Conservation (phyloP, 2,329 filamentous ascomycete genomes). For the Lachnellula hyalina region DNA sequence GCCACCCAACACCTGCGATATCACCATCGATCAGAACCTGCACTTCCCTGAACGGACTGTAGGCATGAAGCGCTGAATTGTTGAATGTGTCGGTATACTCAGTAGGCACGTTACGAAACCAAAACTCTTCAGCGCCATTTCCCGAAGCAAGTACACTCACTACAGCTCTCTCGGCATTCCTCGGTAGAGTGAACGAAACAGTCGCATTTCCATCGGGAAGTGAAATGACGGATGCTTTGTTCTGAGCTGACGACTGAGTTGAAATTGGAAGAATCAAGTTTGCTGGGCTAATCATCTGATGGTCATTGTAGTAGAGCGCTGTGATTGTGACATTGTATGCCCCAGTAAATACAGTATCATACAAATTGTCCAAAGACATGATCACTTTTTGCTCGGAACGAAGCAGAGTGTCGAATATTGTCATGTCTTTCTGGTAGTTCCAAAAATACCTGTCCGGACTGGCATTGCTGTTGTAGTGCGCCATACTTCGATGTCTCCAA, state of each 20-base stretch:
- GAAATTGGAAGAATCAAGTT: constrained; percentile 59
- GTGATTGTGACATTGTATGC: constrained; percentile 66
- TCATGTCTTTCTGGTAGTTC: constrained; percentile 58
- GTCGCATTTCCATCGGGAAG: constrained; percentile 48
- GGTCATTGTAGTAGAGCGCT: constrained; percentile 35
- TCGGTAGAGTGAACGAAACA: constrained; percentile 46
- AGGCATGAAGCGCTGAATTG: constrained; percentile 39
- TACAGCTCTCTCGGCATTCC: constrained; percentile 59
- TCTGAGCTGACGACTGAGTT: constrained; percentile 35
- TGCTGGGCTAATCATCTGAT: constrained; percentile 36
- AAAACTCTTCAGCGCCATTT: constrained; percentile 73
- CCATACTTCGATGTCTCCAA: constrained; percentile 59
- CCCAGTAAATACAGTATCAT: constrained; percentile 64
- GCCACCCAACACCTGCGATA: constrained; percentile 69
- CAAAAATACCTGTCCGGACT: constrained; percentile 49
- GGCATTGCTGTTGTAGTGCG: constrained; percentile 62
- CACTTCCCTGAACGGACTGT: constrained; percentile 68
- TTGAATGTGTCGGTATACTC: constrained; percentile 54
- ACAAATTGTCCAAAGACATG: constrained; percentile 68
- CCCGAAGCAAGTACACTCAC: constrained; percentile 69
- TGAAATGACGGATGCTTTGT: constrained; percentile 50
- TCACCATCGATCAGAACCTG: constrained; percentile 66
- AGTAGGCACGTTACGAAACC: constrained; percentile 70
- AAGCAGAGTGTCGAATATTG: constrained; percentile 52
- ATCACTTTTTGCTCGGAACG: constrained; percentile 56